Evolutionary conservation across 371 early-diverging fungal genomes (phyloP).

Genomic region (Mycotypha africana): DNA sequence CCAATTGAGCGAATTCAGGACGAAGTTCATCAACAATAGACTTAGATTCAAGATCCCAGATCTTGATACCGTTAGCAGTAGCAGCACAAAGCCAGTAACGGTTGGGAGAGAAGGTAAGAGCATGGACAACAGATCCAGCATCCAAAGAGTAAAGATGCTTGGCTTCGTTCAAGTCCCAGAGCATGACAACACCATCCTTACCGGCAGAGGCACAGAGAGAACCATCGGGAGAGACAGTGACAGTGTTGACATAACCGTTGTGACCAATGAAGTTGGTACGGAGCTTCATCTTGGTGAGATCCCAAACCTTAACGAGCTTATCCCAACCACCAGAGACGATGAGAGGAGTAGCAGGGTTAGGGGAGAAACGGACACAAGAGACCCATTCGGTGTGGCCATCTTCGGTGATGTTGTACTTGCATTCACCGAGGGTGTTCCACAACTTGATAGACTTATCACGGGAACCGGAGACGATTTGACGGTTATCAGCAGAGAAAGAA

Average conservation of each 20-base stretch:
- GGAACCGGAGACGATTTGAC: constrained; percentile 96
- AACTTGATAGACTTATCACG: constrained; percentile 99
- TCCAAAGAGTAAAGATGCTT: constrained; percentile 99
- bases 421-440: constrained; percentile 99
- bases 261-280: constrained; percentile 99
- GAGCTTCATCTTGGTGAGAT: constrained; percentile 95
- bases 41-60: constrained; percentile 99
- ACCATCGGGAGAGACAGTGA: constrained; percentile 99
- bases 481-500: constrained; percentile 98
- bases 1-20: constrained; percentile 80
- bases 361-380: constrained; percentile 98
- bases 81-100: constrained; percentile 99
- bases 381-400: constrained; percentile 98
- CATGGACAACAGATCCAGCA: constrained; percentile 93
- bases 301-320: constrained; percentile 99
- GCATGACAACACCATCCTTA: constrained; percentile 98
- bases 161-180: constrained; percentile 99
- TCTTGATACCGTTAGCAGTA: constrained; percentile 94
- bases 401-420: constrained; percentile 94
- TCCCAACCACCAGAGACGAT: constrained; percentile 99
- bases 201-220: constrained; percentile 99
- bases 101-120: constrained; percentile 98
- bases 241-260: constrained; percentile 96
- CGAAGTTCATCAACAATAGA: constrained; percentile 92
- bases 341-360: constrained; percentile 96